These are phyloP conservation scores for Lepidium campestre DNA, from an alignment of 441 rosid species.

Conservation along the genomic window DNA sequence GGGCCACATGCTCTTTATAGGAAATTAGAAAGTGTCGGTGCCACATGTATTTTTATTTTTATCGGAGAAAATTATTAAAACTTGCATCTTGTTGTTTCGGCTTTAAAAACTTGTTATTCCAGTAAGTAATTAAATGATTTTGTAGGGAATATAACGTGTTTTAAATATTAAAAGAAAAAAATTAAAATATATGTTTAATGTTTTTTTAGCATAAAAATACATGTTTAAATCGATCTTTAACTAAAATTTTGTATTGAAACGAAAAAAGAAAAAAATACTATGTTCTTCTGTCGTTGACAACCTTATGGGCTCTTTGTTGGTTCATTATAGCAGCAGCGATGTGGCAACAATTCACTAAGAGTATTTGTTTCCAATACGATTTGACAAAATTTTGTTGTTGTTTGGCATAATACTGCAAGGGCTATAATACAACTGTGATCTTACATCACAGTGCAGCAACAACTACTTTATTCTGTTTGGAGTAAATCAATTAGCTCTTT, in stretches of 20 bases:
- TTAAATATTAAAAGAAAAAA: too few relatives aligned
- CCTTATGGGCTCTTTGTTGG: background rate
- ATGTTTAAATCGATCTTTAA: too few relatives aligned
- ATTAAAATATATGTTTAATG: too few relatives aligned
- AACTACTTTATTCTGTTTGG: background rate
- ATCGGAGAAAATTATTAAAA: background rate
- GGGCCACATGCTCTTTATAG: constrained; percentile 22
- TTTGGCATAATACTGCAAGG: background rate
- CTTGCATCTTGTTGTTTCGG: background rate
- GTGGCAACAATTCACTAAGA: background rate
- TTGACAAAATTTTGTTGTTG: background rate
- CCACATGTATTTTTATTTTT: constrained; percentile 1
- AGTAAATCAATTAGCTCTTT: background rate
- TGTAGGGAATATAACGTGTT: too few relatives aligned
- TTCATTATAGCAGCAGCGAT: background rate
- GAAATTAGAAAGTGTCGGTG: constrained; percentile 34
- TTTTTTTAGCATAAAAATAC: too few relatives aligned
- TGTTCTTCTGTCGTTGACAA: background rate
- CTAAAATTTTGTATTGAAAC: too few relatives aligned
- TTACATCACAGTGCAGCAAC: background rate
- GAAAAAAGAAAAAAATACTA: too few relatives aligned
- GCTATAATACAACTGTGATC: constrained; percentile 1
- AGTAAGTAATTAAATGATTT: background rate
- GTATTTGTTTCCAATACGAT: background rate
- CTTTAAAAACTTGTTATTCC: background rate